Evolutionary conservation across 2,329 filamentous ascomycete genomes (phyloP).

Genomic region (Epichloe amarillans): DNA sequence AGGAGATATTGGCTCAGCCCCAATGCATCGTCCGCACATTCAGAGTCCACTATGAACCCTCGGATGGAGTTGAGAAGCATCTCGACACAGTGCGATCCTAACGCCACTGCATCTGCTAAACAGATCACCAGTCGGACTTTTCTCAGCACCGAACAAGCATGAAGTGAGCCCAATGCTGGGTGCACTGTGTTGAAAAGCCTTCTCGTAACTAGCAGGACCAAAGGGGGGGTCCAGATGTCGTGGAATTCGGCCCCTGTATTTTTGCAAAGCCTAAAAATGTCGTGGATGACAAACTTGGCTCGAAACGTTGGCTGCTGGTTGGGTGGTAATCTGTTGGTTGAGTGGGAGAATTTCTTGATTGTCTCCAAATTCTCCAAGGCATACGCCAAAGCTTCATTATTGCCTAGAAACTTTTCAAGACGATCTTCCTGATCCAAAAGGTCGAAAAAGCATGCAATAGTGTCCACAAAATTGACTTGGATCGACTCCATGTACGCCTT

Average conservation of each 20-base stretch:
- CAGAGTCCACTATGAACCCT: conserved; percentile 65
- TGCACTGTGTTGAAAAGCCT: conserved; percentile 71
- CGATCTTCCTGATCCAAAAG: conserved; percentile 66
- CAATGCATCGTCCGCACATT: conserved; percentile 83
- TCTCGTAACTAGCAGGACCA: conserved; percentile 62
- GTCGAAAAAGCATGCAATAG: conserved; percentile 63
- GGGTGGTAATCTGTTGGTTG: conserved; percentile 50
- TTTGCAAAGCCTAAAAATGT: conserved; percentile 66
- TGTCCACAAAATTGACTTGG: conserved; percentile 58
- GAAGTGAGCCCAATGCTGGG: conserved; percentile 69
- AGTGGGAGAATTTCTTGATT: conserved; percentile 58
- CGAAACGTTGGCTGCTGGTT: conserved; percentile 82
- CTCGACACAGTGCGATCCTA: conserved; percentile 71
- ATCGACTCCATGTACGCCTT: conserved; percentile 51
- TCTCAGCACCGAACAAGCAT: conserved; percentile 74
- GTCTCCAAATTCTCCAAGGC: conserved; percentile 51
- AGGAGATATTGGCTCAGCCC: conserved; percentile 80
- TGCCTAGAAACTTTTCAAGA: conserved; percentile 53
- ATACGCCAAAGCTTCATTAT: conserved; percentile 41
- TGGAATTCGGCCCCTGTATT: conserved; percentile 51
- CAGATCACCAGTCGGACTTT: conserved; percentile 74
- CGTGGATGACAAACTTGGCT: conserved; percentile 59
- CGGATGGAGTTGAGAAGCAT: conserved; percentile 76
- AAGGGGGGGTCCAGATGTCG: conserved; percentile 66
- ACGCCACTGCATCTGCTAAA: conserved; percentile 59